Conservation (phyloP, 1,139 yeast genomes). For the Keqinozyma sinolaborantium region DNA sequence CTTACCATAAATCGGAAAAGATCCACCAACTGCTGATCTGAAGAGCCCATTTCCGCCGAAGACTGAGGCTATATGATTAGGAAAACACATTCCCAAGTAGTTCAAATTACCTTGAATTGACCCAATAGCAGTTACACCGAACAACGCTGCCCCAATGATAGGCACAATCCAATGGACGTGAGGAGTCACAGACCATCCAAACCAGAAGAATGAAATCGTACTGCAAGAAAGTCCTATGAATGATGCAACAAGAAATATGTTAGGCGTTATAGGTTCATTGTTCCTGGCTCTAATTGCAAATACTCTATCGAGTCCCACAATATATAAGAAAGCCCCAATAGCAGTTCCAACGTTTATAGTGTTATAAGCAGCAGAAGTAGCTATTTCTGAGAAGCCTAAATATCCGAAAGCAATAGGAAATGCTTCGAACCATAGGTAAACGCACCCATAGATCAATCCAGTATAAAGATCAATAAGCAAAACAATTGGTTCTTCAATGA, state of each 20-base stretch:
- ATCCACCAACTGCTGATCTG: slow-evolving; percentile 11
- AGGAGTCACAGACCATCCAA: slow-evolving; percentile 29
- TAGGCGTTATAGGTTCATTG: slow-evolving; percentile 49
- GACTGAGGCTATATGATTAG: slow-evolving; percentile 22
- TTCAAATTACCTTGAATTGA: slow-evolving; percentile 28
- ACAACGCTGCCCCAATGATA: slow-evolving; percentile 24
- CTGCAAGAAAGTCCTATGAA: slow-evolving; percentile 23
- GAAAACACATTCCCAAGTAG: slow-evolving; percentile 60
- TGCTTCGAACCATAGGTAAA: slow-evolving; percentile 33
- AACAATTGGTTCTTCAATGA: slow-evolving; percentile 30
- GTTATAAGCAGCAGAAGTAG: slow-evolving; percentile 27
- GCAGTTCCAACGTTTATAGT: slow-evolving; percentile 39
- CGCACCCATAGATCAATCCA: slow-evolving; percentile 25
- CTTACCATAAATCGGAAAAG: slow-evolving; percentile 15
- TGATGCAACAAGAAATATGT: slow-evolving; percentile 55
- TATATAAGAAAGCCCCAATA: slow-evolving; percentile 18
- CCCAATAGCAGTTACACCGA: slow-evolving; percentile 23
- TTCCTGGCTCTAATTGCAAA: slow-evolving; percentile 24
- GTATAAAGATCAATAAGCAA: slow-evolving; percentile 26
- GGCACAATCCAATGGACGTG: slow-evolving; percentile 32
- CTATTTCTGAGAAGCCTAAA: slow-evolving; percentile 25
- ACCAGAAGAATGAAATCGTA: slow-evolving; percentile 28
- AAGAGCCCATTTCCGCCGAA: slow-evolving; percentile 20
- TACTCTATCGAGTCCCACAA: slow-evolving; percentile 13
- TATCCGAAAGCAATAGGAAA: slow-evolving; percentile 28